Conservation (phyloP, 176 grass and related monocot genomes). For the Aegilops speltoides region DNA sequence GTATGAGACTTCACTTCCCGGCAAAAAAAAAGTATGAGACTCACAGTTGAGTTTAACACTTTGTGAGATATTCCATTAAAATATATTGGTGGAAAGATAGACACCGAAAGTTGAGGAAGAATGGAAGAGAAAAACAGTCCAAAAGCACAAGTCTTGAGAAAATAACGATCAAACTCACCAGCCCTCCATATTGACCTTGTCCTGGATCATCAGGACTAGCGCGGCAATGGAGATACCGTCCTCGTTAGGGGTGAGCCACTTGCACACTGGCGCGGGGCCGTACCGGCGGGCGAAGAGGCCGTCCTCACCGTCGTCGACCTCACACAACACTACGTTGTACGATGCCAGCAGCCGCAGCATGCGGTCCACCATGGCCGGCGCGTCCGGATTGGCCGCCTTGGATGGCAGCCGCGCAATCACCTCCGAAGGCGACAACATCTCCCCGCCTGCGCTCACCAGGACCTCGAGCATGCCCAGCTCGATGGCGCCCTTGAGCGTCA, state of each 20-base stretch:
- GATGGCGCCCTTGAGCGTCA: neutral
- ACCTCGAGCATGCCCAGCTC: neutral
- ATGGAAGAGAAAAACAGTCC: no score
- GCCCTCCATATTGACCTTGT: conserved; percentile 90
- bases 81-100: no score
- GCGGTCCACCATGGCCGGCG: conserved; percentile 80
- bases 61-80: no score
- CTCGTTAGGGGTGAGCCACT: conserved; percentile 75
- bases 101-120: no score
- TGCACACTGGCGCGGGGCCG: conserved; percentile 49
- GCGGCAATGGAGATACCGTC: conserved; percentile 86
- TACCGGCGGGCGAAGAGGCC: conserved; percentile 38
- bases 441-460: no score
- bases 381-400: conserved; percentile 16
- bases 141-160: no score
- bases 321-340: conserved; percentile 56
- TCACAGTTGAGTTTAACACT: no score
- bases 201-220: conserved; percentile 61
- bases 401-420: neutral
- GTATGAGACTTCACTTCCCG: no score
- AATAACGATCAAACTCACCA: conserved; percentile 38
- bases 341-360: conserved; percentile 77
- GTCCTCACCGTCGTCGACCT: conserved; percentile 42
- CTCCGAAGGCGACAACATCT: no score
- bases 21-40: no score